Evolutionary conservation across 2,329 filamentous ascomycete species (phyloP), one percentile per base, ranked within the genome.

Genomic region (Microsporum ferrugineum): DNA sequence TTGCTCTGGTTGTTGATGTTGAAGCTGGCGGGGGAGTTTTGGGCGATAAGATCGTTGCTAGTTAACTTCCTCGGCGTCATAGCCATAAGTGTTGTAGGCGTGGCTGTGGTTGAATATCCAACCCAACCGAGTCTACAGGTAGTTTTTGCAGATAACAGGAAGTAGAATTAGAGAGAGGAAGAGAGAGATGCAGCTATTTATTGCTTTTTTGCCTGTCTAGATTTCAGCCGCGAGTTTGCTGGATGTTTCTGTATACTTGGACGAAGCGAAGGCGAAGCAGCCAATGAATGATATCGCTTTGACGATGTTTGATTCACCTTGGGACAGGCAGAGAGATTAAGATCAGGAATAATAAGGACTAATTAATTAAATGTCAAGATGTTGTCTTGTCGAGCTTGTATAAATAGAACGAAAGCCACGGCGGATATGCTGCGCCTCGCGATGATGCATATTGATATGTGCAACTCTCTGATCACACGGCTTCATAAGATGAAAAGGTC

Each of bases 161-260:
- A 34, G 49, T 36, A 36, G 5, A 3, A 36, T 33, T 36, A 36
- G 23, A 14, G 7, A 5, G 47, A 55, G n/a, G 49, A 36, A 23
- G 31, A 55, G 3, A n/a, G 17, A 34, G 49, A 34, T n/a, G 14
- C 51, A 34, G 33, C 14, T 55, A 55, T 55, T 55, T 55, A 55
- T 55, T 36, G 51, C 51, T 55, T 51, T 49, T 51, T 27, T 23
- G 6, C 10, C 29, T 51, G 5, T 34, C 33, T 34, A 55, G 29
- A 34, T 36, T n/a, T 55, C 51, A 55, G 51, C 51, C 51, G 51
- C 51, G 51, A 55, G 51, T 55, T 55, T 55, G 51, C 51, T 55
- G 7, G 2, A 8, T 34, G 36, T 55, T 36, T 17, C n/a, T n/a
- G n/a, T 38, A 17, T 27, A n/a, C 12, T n/a, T 36, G 10, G 34